Percentiles rank a stretch among this genome's conserved stretches.
Evolutionary conservation across 2,329 filamentous ascomycete genomes (phyloP).

Genomic region (Sarocladium brachiariae): DNA sequence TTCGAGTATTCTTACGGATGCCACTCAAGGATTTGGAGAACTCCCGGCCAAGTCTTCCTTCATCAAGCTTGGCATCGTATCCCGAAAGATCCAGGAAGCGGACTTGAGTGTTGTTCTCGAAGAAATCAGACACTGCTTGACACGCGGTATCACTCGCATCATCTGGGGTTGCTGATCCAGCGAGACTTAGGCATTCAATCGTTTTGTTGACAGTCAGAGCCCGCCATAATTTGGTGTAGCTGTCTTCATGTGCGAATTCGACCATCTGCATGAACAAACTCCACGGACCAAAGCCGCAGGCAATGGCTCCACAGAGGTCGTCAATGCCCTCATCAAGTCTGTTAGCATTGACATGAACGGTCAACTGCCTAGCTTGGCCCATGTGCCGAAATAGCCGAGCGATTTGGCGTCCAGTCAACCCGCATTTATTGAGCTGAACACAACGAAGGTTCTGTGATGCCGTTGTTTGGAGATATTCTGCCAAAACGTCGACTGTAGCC

Average conservation of each 20-base stretch:
- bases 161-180: constrained; percentile 44
- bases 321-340: constrained; percentile 46
- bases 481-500: constrained; percentile 39
- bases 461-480: constrained; percentile 36
- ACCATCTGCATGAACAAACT: constrained; percentile 49
- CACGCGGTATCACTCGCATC: constrained; percentile 40
- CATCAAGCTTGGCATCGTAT: constrained; percentile 50
- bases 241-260: constrained; percentile 45
- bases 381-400: constrained; percentile 45
- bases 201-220: constrained; percentile 43
- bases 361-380: constrained; percentile 39
- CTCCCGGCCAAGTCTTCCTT: constrained; percentile 46
- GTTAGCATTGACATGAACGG: constrained; percentile 44
- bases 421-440: constrained; percentile 44
- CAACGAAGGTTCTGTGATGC: constrained; percentile 35
- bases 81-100: constrained; percentile 51
- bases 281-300: constrained; percentile 39
- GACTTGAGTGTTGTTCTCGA: constrained; percentile 43
- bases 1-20: constrained; percentile 34
- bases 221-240: constrained; percentile 43
- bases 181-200: constrained; percentile 46
- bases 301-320: constrained; percentile 41
- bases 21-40: constrained; percentile 44
- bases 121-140: constrained; percentile 41
- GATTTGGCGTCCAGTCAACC: constrained; percentile 42